Percentiles rank a stretch among this genome's conserved stretches.
Evolutionary conservation across 1,139 yeast species (phyloP).

Genomic region (Yamadazyma oceani): DNA sequence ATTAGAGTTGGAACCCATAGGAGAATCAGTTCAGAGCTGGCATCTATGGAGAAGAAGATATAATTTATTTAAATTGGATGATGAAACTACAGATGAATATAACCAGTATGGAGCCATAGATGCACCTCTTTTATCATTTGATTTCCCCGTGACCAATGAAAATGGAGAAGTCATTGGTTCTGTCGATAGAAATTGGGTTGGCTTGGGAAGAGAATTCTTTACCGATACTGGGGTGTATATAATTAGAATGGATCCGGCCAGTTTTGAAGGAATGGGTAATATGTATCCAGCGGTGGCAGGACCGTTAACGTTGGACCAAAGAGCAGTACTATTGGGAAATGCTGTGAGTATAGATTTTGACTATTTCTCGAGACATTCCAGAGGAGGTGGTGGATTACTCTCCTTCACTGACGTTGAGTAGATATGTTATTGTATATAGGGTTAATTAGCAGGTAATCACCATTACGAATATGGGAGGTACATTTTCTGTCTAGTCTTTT

Average conservation of each 20-base stretch:
- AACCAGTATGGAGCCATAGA: slow-evolving; percentile 83
- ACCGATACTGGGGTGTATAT: slow-evolving; percentile 95
- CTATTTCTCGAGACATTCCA: slow-evolving; percentile 86
- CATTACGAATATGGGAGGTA: neutral
- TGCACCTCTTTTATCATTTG: slow-evolving; percentile 83
- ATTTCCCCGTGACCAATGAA: slow-evolving; percentile 71
- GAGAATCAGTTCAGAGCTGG: slow-evolving; percentile 92
- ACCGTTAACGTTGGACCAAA: slow-evolving; percentile 68
- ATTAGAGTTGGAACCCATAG: slow-evolving; percentile 54
- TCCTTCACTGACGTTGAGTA: slow-evolving; percentile 38
- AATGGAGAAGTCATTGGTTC: slow-evolving; percentile 63
- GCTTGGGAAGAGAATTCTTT: slow-evolving; percentile 85
- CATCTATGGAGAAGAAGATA: slow-evolving; percentile 90
- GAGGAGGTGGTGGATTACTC: slow-evolving; percentile 47
- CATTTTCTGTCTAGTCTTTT: slow-evolving; percentile 15
- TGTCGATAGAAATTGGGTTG: slow-evolving; percentile 93
- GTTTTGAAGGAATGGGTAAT: slow-evolving; percentile 51
- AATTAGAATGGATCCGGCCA: slow-evolving; percentile 74
- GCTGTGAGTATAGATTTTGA: slow-evolving; percentile 94
- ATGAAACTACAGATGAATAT: slow-evolving; percentile 46
- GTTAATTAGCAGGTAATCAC: too few relatives aligned
- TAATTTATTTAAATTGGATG: slow-evolving; percentile 64
- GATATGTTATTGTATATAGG: slow-evolving; percentile 1
- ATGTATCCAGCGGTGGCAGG: slow-evolving; percentile 42
- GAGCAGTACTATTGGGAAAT: slow-evolving; percentile 82